Base-by-base conservation (phyloP, 495 filamentous ascomycete species). In the Aspergillus egyptiacus region DNA sequence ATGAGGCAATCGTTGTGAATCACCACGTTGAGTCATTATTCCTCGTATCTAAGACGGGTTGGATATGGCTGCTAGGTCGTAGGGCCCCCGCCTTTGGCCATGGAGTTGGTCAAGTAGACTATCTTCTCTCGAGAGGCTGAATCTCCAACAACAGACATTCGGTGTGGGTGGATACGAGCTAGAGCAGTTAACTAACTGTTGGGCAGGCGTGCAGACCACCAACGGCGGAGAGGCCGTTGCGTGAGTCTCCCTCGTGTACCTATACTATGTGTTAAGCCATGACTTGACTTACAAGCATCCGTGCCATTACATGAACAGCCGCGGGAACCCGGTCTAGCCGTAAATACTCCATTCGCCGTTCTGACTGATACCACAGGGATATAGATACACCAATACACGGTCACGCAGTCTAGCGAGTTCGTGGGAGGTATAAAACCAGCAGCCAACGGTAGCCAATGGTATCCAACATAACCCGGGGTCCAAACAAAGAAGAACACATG, bases 401-500 rank as follows among this genome's bases (percentile, higher is more conserved):
- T 25, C 27, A 50, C 47, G 25, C 36, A 14, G 14, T 50, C 47
- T 50, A 50, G 47, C 47, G 47, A 50, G 37, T 41, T n/a, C n/a
- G 47, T 50, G 36, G 19, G 18, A 34, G 36, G 28, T n/a, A 23
- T 23, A 11, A 36, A 27, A 18, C 23, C 11, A 22, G n/a, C n/a
- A 46, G 18, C 23, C 6, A 22, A 27, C 5, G 24, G 22, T 32
- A 44, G 43, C 23, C 27, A 25, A 46, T 46, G 20, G 20, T 36
- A 28, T 8, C 13, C 6, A 27, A 36, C 13, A 27, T 14, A 11
- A 35, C 5, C 2, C 13, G n/a, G n/a, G n/a, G n/a, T n/a, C 31
- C 25, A 46, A 20, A 3, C 13, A 13, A 18, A 34, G 25, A 49
- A 18, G 3, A 49, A 22, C 17, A 10, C 7, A 41, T 41, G 15